Evolutionary conservation across 352 stramenopile genomes (phyloP), one percentile per base, ranked within the genome.

Genomic region (Globisporangium parvum): DNA sequence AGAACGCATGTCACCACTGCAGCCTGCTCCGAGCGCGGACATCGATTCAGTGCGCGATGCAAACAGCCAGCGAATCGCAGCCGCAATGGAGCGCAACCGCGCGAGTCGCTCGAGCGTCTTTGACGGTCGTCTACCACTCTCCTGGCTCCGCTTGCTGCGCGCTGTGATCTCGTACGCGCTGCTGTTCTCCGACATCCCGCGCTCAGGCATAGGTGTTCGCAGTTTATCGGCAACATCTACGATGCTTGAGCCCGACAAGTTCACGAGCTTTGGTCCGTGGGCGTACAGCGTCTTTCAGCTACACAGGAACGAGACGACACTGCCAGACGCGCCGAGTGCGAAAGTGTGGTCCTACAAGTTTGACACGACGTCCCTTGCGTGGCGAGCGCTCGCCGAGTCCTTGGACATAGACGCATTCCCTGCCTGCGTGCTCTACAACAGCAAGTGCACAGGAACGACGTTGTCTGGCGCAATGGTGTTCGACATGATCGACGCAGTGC

Each of bases 291-390:
- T 57, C 2, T 5, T 10, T 8, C 40, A 40, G 4, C 18, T 57
- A 2, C 21, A 35, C 11, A 55, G 21, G 20, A 55, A 47, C 35
- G 49, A 55, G 23, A 37, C 47, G n/a, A 21, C 14, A 12, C 11
- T 9, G n/a, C 2, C 12, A 14, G 49, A 46, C 17, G 21, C 35
- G n/a, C 31, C 28, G 28, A 28, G 40, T 20, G 23, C 17, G 2
- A 53, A 47, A 17, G 42, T 59, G 0, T 59, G 53, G 53, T 33
- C 26, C 15, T 59, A 59, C 53, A 59, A 59, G 53, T 59, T 53
- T 6, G 53, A 59, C 46, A 53, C 53, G 33, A 59, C 53, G 8
- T 59, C 44, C 18, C 33, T 53, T 15, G 53, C 20, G 2, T 52
- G 33, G 33, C 53, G 53, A 9, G 28, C 44, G 18, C 47, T 53